phyloP scores from a whole-genome alignment of 2,329 filamentous ascomycete genomes.

The Dothiorella sarmentorum region DNA sequence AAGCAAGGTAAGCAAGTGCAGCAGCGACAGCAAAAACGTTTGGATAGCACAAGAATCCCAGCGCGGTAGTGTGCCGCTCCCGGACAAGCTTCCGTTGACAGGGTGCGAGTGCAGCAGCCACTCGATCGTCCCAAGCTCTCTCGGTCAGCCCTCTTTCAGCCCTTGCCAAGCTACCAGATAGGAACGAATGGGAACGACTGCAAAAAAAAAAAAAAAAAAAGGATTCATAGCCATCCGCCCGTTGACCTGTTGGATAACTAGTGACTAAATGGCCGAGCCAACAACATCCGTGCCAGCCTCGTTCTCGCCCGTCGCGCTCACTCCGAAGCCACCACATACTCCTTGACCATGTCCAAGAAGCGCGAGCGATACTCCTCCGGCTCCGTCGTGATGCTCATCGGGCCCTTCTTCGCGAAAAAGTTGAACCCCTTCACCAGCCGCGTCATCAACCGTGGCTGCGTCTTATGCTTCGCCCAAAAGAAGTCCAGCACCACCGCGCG shows the following conservation, averaged over 20 bases:
- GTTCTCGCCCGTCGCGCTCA: no score
- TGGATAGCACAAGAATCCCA: background rate
- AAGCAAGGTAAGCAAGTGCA: background rate
- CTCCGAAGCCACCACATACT: conserved; percentile 36
- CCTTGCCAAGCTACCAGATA: no score
- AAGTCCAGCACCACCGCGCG: conserved; percentile 68
- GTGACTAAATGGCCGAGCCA: no score
- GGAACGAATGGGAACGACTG: no score
- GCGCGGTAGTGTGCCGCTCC: background rate
- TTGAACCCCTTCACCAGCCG: conserved; percentile 63
- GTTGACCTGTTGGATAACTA: no score
- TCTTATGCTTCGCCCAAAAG: conserved; percentile 73
- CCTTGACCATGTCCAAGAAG: conserved; percentile 52
- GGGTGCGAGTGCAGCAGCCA: background rate
- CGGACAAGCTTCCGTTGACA: background rate
- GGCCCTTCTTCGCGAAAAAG: conserved; percentile 59
- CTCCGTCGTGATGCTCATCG: conserved; percentile 72
- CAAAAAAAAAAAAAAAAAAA: no score
- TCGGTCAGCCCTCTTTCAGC: background rate
- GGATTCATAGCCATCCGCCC: no score
- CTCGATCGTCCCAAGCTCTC: no score
- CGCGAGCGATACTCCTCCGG: conserved; percentile 63
- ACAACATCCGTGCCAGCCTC: no score
- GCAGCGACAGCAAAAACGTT: background rate
- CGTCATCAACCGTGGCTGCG: conserved; percentile 64